Evolutionary conservation across 2,329 filamentous ascomycete genomes (phyloP), one percentile per base, ranked within the genome.

Genomic region (Penicillium concentricum): DNA sequence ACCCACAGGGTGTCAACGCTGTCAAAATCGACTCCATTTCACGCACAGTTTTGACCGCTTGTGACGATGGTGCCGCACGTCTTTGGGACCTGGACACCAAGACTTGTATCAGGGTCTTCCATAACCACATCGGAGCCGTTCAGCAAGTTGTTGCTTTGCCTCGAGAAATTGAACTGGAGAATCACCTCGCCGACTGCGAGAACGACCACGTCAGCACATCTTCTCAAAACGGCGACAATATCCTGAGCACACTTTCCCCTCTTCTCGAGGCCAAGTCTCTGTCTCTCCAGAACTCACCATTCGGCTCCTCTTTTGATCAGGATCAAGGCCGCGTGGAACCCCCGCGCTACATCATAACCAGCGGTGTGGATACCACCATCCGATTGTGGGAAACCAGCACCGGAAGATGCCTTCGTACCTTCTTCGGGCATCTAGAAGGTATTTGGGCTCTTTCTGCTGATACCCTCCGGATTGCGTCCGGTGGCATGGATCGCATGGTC

Each of bases 351-450:
- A 96, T 99, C 81, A 83, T 97, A 45, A 97, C 92, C 0, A 92
- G 91, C 49, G 92, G 91, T 0, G 83, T 99, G 18, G 94, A 99
- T 74, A 89, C 88, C 56, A 97, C 92, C 0, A 90, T 97, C 61
- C 88, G 93, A 12, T 82, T 97, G 20, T 99, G 94, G 93, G 91
- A 97, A 71, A 90, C 92, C 1, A 84, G 84, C 5, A 89, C 89
- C 0, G 91, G 91, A 37, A 85, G 86, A 61, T 96, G 91, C 67
- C 82, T 97, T 34, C 89, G 91, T 60, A 96, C 91, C 32, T 96
- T 97, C 80, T 99, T 97, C 71, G 94, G 94, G 0, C 94, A 99
- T 69, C 84, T 99, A 22, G 94, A 99, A 74, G 94, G 94, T 32
- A 89, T 99, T 20, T 99, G 94, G 94, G 89, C 90, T 6, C 81